These are phyloP conservation scores for Kluyveromyces wickerhamii DNA, from an alignment of 805 yeast species.

Conservation along the genomic window DNA sequence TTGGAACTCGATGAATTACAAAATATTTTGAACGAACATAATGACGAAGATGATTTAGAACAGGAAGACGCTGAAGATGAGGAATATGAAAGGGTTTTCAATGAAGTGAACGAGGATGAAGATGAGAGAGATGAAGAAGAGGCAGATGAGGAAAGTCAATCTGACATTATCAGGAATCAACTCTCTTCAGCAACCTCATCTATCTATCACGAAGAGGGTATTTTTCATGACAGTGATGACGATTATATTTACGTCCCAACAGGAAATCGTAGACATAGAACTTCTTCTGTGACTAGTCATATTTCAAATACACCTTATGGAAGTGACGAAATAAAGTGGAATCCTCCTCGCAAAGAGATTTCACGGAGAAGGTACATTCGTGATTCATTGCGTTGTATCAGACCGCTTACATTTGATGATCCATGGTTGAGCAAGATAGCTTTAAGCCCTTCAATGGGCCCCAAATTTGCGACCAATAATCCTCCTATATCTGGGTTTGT, in stretches of 20 bases:
- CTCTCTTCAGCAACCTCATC: constrained; percentile 11
- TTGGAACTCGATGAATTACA: constrained; percentile 57
- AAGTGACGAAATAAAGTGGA: constrained; percentile 38
- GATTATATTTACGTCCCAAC: constrained; percentile 18
- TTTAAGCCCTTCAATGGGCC: constrained; percentile 26
- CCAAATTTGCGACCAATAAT: constrained; percentile 20
- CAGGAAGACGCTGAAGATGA: constrained; percentile 12
- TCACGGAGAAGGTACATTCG: constrained; percentile 37
- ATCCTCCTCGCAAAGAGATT: constrained; percentile 34
- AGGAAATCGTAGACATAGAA: constrained; percentile 11
- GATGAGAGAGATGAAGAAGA: constrained; percentile 13
- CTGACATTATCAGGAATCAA: constrained; percentile 9
- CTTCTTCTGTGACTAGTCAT: constrained; percentile 21
- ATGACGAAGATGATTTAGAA: constrained; percentile 18
- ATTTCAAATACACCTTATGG: constrained; percentile 19
- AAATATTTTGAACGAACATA: constrained; percentile 18
- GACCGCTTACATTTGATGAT: constrained; percentile 43
- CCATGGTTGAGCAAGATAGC: constrained; percentile 45
- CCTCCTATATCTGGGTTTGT: constrained; percentile 16
- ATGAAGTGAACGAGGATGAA: constrained; percentile 12
- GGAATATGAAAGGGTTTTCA: constrained; percentile 11
- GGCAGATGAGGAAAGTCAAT: constrained; percentile 15
- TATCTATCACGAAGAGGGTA: constrained; percentile 23
- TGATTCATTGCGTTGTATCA: constrained; percentile 51
- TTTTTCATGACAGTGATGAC: constrained; percentile 20